Evolutionary conservation across 129 eudicot species (phyloP), one percentile per base, ranked within the genome.

Genomic region (Escallonia rubra): DNA sequence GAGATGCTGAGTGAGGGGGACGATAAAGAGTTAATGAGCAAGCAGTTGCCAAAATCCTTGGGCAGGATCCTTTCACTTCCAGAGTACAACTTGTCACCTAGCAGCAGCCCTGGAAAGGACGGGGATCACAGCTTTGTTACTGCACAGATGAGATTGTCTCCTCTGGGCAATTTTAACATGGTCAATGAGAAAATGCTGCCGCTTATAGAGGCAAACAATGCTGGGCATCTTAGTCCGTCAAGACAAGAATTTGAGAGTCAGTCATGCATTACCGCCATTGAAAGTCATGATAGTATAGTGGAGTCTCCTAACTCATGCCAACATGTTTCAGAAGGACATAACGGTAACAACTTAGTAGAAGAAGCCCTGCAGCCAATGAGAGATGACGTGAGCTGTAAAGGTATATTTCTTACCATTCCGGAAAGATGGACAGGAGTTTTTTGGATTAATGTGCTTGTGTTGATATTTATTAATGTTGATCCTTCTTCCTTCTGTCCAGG

Each of bases 31-130:
- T 59, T 76, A 43, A 62, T 67, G 64, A 70, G 77, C 49, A 77
- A 80, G 74, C 77, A 83, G 64, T 67, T 80, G 44, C 87, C 93
- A 5, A 82, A 83, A 80, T 69, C 93, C 23, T 82, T 94, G 13
- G 99, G 97, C 41, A 77, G 90, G 73, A 84, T 94, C 43, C 82
- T 89, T 9, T 86, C 97, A 7, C 78, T 80, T 64, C 81, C 97
- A 6, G 90, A 85, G 77, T 89, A 78, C 71, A 79, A 59, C 50
- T 52, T 66, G 57, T 83, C 69, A 69, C 69, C 84, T 48, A 13
- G 61, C 48, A 61, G 63, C 57, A 81, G 91, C 63, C 91, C 82
- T 0, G 60, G 79, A 57, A 69, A 65, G 56, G 68, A 63, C 60
- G 55, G 66, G 16, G 82, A 79, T 9, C 77, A 47, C 16, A 69